phyloP scores from a whole-genome alignment of 2,329 filamentous ascomycete species.

The Fusarium sp. region DNA sequence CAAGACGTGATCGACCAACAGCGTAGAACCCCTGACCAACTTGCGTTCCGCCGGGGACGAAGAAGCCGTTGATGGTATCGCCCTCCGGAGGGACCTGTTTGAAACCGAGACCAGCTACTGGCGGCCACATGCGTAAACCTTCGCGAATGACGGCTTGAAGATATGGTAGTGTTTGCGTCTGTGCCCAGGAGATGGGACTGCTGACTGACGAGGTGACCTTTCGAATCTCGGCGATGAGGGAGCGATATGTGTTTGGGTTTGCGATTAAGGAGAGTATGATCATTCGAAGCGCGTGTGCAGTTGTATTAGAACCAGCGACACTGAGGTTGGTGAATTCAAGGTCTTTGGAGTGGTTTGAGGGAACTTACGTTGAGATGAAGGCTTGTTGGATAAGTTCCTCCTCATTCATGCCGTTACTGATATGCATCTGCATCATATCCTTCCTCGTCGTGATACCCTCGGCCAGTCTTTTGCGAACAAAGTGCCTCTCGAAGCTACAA shows the following conservation, averaged over 20 bases:
- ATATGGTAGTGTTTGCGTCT: constrained; percentile 61
- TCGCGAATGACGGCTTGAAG: constrained; percentile 68
- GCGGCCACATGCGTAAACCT: constrained; percentile 64
- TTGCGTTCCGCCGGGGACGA: constrained; percentile 62
- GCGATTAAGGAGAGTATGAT: constrained; percentile 62
- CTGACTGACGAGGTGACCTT: constrained; percentile 49
- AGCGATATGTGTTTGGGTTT: constrained; percentile 52
- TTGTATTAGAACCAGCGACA: constrained; percentile 69
- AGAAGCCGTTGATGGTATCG: constrained; percentile 60
- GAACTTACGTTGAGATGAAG: constrained; percentile 51
- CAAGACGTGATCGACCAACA: constrained; percentile 57
- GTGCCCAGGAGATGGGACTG: constrained; percentile 53
- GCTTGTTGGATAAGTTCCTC: constrained; percentile 52
- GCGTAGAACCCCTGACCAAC: constrained; percentile 66
- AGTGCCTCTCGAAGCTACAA: constrained; percentile 28
- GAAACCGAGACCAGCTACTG: constrained; percentile 63
- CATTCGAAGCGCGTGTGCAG: constrained; percentile 62
- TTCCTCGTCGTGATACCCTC: constrained; percentile 34
- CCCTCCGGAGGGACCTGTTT: constrained; percentile 63
- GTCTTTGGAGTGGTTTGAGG: accelerated
- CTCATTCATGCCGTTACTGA: constrained; percentile 49
- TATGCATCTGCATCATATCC: constrained; percentile 54
- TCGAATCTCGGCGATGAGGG: constrained; percentile 58
- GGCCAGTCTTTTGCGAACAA: constrained; percentile 37
- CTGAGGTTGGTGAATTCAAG: constrained; percentile 42